Conservation (phyloP, 1,284 basidiomycete species). For the Somion occarium region DNA sequence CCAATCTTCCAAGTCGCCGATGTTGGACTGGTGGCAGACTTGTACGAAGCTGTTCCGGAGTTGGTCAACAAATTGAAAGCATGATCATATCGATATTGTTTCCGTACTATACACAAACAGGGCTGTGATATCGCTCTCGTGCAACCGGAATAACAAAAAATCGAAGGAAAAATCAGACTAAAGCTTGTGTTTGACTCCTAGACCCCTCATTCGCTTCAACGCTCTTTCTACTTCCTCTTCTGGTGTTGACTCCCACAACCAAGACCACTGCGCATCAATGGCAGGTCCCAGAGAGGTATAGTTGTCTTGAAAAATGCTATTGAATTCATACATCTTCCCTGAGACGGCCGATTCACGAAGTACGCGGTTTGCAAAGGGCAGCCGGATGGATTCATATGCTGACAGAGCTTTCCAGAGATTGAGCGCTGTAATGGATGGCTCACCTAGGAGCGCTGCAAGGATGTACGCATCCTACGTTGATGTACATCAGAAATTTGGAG, state of each 20-base stretch:
- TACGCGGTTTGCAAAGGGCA: slow-evolving; percentile 40
- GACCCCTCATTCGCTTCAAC: not conserved
- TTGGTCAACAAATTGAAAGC: slow-evolving; percentile 78
- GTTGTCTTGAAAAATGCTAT: slow-evolving; percentile 21
- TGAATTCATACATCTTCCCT: slow-evolving; percentile 33
- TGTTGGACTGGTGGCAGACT: slow-evolving; percentile 88
- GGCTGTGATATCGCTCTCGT: too few species aligned
- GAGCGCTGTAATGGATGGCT: slow-evolving; percentile 32
- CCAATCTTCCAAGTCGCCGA: slow-evolving; percentile 99
- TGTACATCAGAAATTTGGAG: not conserved
- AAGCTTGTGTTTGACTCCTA: too few species aligned
- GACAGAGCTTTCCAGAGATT: slow-evolving; percentile 35
- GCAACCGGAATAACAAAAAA: too few species aligned
- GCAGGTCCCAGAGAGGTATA: slow-evolving; percentile 26
- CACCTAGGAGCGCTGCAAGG: slow-evolving; percentile 42
- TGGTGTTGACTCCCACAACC: slow-evolving; percentile 22
- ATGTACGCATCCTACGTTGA: slow-evolving; percentile 45
- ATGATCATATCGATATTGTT: too few species aligned
- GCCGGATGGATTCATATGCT: slow-evolving; percentile 42
- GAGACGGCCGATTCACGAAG: slow-evolving; percentile 38
- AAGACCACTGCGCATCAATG: slow-evolving; percentile 24
- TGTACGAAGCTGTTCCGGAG: slow-evolving; percentile 87
- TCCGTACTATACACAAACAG: too few species aligned
- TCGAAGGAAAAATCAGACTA: too few species aligned
- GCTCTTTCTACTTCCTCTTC: slow-evolving; percentile 15